These are phyloP conservation scores for Nemania serpens DNA, from an alignment of 2,329 filamentous ascomycete species.

Conservation along the genomic window DNA sequence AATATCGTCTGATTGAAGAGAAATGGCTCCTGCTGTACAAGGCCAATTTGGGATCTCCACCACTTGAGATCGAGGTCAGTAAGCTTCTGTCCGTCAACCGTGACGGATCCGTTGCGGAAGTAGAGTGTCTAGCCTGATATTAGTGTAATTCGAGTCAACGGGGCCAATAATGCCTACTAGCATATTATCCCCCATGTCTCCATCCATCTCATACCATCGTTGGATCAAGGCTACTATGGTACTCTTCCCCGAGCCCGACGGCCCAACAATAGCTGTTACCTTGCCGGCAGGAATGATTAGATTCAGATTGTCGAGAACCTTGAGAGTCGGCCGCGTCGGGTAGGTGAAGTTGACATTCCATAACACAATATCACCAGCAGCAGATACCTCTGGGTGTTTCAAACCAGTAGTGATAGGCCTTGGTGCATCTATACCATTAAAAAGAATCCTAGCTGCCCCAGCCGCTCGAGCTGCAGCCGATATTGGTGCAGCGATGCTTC, in stretches of 20 bases:
- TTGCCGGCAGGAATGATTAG: constrained; percentile 67
- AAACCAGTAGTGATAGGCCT: constrained; percentile 48
- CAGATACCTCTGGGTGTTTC: constrained; percentile 53
- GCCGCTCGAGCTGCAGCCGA: constrained; percentile 62
- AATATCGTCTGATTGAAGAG: constrained; percentile 69
- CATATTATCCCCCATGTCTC: constrained; percentile 45
- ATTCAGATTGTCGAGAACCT: constrained; percentile 63
- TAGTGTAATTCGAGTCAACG: background rate
- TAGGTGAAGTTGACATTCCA: constrained; percentile 72
- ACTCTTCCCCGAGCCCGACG: constrained; percentile 74
- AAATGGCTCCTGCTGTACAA: constrained; percentile 71
- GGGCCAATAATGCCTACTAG: constrained; percentile 29
- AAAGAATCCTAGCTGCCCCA: constrained; percentile 61
- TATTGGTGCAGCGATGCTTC: constrained; percentile 60
- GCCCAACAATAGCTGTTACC: constrained; percentile 73
- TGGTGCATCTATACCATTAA: constrained; percentile 57
- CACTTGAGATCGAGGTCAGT: constrained; percentile 65
- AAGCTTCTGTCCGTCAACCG: constrained; percentile 58
- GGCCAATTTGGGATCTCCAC: constrained; percentile 65
- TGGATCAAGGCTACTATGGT: constrained; percentile 74
- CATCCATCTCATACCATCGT: constrained; percentile 69
- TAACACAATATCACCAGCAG: constrained; percentile 61
- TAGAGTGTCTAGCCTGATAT: constrained; percentile 31
- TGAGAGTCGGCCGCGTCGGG: constrained; percentile 65
- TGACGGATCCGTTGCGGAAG: constrained; percentile 54